Conservation (phyloP, 257 asterid species). For the Solanum raphanifolium region DNA sequence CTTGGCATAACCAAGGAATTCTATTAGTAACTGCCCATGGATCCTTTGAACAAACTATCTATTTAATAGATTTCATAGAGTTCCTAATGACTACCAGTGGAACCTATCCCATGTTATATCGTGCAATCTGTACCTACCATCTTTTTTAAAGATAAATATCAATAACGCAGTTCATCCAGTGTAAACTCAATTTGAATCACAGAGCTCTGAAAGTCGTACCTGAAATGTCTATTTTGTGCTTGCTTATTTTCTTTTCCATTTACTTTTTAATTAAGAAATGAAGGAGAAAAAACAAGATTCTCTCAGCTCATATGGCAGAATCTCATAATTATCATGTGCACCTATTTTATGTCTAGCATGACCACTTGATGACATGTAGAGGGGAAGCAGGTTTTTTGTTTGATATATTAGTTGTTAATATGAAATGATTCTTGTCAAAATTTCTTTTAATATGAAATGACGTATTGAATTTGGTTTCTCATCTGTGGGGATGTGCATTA, state of each 20-base stretch:
- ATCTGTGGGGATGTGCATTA: constrained; percentile 11
- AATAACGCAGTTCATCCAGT: neutral
- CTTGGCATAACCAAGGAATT: neutral
- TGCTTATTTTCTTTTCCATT: neutral
- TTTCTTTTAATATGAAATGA: neutral
- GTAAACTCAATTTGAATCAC: neutral
- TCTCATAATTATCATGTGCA: neutral
- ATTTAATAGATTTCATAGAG: neutral
- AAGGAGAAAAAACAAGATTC: neutral
- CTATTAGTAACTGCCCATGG: neutral
- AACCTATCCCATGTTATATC: neutral
- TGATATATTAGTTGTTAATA: neutral
- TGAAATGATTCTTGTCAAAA: neutral
- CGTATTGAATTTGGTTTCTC: neutral
- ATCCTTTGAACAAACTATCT: neutral
- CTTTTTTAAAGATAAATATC: neutral
- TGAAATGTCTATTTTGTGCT: neutral
- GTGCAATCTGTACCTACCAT: neutral
- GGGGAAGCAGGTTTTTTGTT: neutral
- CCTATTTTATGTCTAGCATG: neutral
- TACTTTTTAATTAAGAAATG: neutral
- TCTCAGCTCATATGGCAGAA: neutral
- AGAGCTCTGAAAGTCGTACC: neutral
- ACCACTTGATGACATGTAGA: neutral
- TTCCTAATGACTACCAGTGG: neutral